Evolutionary conservation across 768 basidiomycete species (phyloP), one percentile per base, ranked within the genome.

Genomic region (Candolleomyces aberdarensis): DNA sequence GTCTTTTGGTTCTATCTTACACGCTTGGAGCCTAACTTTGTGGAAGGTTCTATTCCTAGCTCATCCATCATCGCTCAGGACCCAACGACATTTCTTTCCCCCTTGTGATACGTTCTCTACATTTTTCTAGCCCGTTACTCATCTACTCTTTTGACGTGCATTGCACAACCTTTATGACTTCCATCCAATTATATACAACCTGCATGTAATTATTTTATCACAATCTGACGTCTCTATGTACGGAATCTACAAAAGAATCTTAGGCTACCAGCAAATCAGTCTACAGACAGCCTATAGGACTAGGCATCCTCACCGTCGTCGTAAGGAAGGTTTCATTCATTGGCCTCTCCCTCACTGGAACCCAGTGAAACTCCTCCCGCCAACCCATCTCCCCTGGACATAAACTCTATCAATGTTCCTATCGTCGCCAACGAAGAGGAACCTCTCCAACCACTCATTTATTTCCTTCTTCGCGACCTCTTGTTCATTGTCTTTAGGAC

Each of bases 341-440:
- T 43, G 41, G 41, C 41, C 15, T 49, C 10, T 49, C 48, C 20
- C 14, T 10, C 1, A 2, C 20, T 49, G 5, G 14, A 51, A 29
- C 22, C 39, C 39, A 10, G 36, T 20, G 13, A 56, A 54, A 51
- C 53, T 78, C 51, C 74, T 78, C 13, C 96, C 96, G 10, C 93
- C 95, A 40, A 98, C 84, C 40, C 85, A 71, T 48, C 77, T 72
- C 1, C 96, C 95, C 67, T 91, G 87, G 15, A 98, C 95, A 68
- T 87, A 95, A 19, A 98, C 95, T 59, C 80, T 78, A 54, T 75
- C 75, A 59, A 97, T 86, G 73, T 94, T 96, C 69, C 93, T 79
- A 69, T 92, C 87, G 71, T 96, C 94, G 7, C 92, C 94, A 46
- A 86, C 85, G 69, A 93, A 94, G 64, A 96, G 75, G 74, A 96